Percentiles rank a stretch among this genome's conserved stretches.
Conservation (phyloP, 345 rosid species). For the Pistacia vera region DNA sequence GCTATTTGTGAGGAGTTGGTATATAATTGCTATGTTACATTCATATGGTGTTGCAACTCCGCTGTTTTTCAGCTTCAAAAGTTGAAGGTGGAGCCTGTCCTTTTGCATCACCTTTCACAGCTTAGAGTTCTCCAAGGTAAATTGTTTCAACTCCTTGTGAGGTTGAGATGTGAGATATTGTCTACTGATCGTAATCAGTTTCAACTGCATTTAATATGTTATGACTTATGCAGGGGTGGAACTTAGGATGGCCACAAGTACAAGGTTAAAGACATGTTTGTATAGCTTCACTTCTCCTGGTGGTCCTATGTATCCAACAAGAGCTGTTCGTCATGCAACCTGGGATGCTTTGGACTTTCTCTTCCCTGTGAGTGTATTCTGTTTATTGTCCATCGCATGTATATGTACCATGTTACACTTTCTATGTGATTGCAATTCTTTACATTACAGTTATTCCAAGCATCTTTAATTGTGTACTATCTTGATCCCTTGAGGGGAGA, state of each 20-base stretch:
- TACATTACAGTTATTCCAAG: neutral
- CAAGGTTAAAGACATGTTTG: slow-evolving; percentile 88
- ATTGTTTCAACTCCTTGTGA: slow-evolving; percentile 5
- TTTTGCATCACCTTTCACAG: slow-evolving; percentile 82
- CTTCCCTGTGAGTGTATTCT: slow-evolving; percentile 57
- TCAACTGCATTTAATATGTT: neutral
- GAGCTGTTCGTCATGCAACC: slow-evolving; percentile 97
- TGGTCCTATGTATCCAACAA: slow-evolving; percentile 99
- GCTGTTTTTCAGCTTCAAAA: slow-evolving; percentile 73
- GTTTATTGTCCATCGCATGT: neutral
- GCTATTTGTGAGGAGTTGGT: neutral
- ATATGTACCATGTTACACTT: neutral
- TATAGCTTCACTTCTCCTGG: slow-evolving; percentile 98
- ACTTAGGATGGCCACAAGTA: slow-evolving; percentile 94
- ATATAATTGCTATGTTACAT: neutral
- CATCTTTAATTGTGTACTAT: too few species aligned
- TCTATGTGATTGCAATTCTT: neutral
- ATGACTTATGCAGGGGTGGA: slow-evolving; percentile 66
- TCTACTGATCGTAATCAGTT: too few species aligned
- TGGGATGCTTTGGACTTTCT: slow-evolving; percentile 95
- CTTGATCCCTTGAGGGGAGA: too few species aligned
- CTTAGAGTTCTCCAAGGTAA: slow-evolving; percentile 85
- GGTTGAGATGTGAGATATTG: neutral
- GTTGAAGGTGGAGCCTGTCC: slow-evolving; percentile 96
- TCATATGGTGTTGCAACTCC: slow-evolving; percentile 11